Evolutionary conservation across 768 basidiomycete genomes (phyloP).

Genomic region (Leccinum arenicola): DNA sequence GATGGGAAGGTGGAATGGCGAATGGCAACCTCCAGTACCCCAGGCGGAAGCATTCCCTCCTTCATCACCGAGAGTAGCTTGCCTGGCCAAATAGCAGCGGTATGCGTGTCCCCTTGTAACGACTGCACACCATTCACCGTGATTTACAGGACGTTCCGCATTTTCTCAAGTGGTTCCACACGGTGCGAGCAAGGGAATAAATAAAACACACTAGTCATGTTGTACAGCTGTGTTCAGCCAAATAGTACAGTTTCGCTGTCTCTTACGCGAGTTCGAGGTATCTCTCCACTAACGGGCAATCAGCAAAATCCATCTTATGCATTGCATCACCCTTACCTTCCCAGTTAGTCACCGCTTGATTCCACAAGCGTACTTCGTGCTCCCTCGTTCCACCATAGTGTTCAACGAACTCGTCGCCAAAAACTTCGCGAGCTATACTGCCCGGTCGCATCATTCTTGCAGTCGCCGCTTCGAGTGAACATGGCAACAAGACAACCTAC

Average conservation of each 20-base stretch:
- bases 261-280: conserved; percentile 77
- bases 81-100: conserved; percentile 60
- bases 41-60: conserved; percentile 66
- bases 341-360: conserved; percentile 90
- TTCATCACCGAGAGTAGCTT: conserved; percentile 62
- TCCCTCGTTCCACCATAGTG: conserved; percentile 95
- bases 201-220: neutral
- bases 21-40: conserved; percentile 75
- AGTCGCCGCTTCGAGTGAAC: conserved; percentile 78
- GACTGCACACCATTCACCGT: conserved; percentile 2
- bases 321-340: conserved; percentile 59
- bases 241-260: neutral
- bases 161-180: conserved; percentile 65
- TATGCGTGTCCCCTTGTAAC: conserved; percentile 22
- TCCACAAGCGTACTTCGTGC: conserved; percentile 85
- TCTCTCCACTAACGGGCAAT: conserved; percentile 60
- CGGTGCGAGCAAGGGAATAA: conserved; percentile 16
- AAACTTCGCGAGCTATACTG: conserved; percentile 83
- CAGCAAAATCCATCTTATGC: conserved; percentile 3
- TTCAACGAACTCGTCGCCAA: conserved; percentile 90
- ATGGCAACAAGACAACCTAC: conserved; percentile 73
- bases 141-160: conserved; percentile 62
- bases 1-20: conserved; percentile 71
- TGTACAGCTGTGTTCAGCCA: neutral
- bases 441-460: conserved; percentile 70